Percentiles rank a stretch among this genome's conserved stretches.
These are phyloP conservation scores for Tothia fuscella DNA, from an alignment of 2,329 filamentous ascomycete genomes.

Conservation along the genomic window DNA sequence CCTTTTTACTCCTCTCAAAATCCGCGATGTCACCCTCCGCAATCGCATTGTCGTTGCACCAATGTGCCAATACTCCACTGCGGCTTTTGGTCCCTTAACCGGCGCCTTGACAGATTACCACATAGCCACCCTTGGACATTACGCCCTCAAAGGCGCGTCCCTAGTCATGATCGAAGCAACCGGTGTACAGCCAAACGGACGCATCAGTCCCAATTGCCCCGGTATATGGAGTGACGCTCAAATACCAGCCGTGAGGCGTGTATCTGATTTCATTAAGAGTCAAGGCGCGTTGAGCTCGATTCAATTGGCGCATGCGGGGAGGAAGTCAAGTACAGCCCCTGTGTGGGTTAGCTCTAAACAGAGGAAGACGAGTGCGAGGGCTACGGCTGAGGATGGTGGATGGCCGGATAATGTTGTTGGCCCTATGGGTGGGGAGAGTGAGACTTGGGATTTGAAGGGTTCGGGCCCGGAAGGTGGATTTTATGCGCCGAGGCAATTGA, in stretches of 20 bases:
- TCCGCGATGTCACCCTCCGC: slow-evolving; percentile 22
- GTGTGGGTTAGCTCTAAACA: slow-evolving; percentile 19
- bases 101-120: slow-evolving; percentile 26
- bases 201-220: slow-evolving; percentile 25
- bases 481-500: slow-evolving; percentile 22
- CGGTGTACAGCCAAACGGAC: slow-evolving; percentile 23
- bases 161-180: slow-evolving; percentile 26
- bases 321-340: slow-evolving; percentile 23
- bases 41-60: slow-evolving; percentile 27
- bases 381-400: slow-evolving; percentile 20
- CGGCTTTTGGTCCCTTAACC: slow-evolving; percentile 22
- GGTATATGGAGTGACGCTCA: slow-evolving; percentile 26
- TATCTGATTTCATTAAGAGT: slow-evolving; percentile 25
- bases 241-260: slow-evolving; percentile 21
- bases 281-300: slow-evolving; percentile 22
- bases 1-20: slow-evolving; percentile 25
- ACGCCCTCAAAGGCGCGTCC: slow-evolving; percentile 25
- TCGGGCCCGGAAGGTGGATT: slow-evolving; percentile 21
- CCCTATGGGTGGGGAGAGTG: slow-evolving; percentile 24
- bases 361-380: slow-evolving; percentile 18
- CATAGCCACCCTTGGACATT: slow-evolving; percentile 26
- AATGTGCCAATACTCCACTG: slow-evolving; percentile 27
- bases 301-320: slow-evolving; percentile 25
- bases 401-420: slow-evolving; percentile 23
- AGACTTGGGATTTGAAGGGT: slow-evolving; percentile 26